Evolutionary conservation across 345 rosid species (phyloP).

Genomic region (Lepidium sativum): DNA sequence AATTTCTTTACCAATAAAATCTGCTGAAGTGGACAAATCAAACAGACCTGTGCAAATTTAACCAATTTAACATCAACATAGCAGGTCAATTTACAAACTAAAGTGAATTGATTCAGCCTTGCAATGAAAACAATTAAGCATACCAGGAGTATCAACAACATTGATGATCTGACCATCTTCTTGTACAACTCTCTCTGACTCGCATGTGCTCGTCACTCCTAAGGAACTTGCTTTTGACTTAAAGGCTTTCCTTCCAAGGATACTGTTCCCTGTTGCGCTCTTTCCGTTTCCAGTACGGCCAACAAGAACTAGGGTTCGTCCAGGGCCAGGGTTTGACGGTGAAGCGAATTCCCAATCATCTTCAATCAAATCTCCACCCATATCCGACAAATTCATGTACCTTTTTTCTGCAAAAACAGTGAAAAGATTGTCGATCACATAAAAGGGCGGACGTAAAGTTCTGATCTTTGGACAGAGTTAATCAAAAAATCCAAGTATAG

Average conservation of each 20-base stretch:
- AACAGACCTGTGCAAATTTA: constrained; percentile 49
- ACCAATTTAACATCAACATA: background rate
- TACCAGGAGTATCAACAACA: constrained; percentile 96
- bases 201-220: constrained; percentile 69
- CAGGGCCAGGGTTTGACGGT: constrained; percentile 32
- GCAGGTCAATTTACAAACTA: background rate
- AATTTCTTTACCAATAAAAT: constrained; percentile 69
- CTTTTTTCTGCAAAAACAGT: background rate
- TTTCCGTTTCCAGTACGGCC: constrained; percentile 94
- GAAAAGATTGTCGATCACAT: background rate
- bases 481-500: background rate
- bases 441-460: constrained; percentile 5
- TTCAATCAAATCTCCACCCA: constrained; percentile 76
- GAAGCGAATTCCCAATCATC: constrained; percentile 83
- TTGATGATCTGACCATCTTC: constrained; percentile 62
- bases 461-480: background rate
- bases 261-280: constrained; percentile 88
- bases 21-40: constrained; percentile 57
- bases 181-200: constrained; percentile 44
- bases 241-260: constrained; percentile 63
- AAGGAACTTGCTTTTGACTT: constrained; percentile 60
- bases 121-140: background rate
- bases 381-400: constrained; percentile 21
- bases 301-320: constrained; percentile 64
- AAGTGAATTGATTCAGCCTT: background rate